Evolutionary conservation across 805 yeast species (phyloP).

Genomic region (Komagataella mondaviorum): DNA sequence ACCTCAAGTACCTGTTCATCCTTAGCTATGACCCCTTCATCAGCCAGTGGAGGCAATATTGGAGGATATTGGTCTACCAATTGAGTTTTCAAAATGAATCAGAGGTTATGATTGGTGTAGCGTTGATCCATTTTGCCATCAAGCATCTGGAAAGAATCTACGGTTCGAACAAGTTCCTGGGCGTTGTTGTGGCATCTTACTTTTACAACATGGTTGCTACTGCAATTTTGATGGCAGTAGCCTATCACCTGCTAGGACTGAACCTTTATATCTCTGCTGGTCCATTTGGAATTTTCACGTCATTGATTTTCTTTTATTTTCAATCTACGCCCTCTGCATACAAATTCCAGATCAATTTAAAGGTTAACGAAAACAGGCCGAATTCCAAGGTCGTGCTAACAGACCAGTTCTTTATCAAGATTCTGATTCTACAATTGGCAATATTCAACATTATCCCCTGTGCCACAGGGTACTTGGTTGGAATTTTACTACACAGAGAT

Average conservation of each 20-base stretch:
- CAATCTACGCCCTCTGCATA: constrained; percentile 26
- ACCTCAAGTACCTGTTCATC: constrained; percentile 26
- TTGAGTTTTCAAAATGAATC: constrained; percentile 44
- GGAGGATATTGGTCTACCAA: constrained; percentile 38
- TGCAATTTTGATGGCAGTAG: constrained; percentile 17
- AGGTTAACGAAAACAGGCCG: constrained; percentile 18
- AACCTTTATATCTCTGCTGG: constrained; percentile 32
- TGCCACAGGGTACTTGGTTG: constrained; percentile 27
- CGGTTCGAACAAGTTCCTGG: constrained; percentile 41
- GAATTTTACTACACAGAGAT: constrained; percentile 26
- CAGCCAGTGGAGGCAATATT: constrained; percentile 39
- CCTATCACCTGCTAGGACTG: constrained; percentile 17
- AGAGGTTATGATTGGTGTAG: constrained; percentile 31
- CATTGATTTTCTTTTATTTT: constrained; percentile 24
- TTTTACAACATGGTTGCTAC: constrained; percentile 32
- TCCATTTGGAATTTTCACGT: constrained; percentile 24
- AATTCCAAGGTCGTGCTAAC: constrained; percentile 13
- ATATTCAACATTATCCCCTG: constrained; percentile 23
- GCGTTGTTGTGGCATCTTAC: constrained; percentile 28
- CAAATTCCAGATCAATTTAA: constrained; percentile 20
- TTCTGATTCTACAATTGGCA: constrained; percentile 19
- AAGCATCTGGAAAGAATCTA: constrained; percentile 43
- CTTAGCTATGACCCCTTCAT: constrained; percentile 41
- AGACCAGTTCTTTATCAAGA: constrained; percentile 19
- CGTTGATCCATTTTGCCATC: constrained; percentile 34